These are phyloP conservation scores for Colletotrichum lindemuthianum DNA, from an alignment of 2,329 filamentous ascomycete genomes.

Conservation along the genomic window DNA sequence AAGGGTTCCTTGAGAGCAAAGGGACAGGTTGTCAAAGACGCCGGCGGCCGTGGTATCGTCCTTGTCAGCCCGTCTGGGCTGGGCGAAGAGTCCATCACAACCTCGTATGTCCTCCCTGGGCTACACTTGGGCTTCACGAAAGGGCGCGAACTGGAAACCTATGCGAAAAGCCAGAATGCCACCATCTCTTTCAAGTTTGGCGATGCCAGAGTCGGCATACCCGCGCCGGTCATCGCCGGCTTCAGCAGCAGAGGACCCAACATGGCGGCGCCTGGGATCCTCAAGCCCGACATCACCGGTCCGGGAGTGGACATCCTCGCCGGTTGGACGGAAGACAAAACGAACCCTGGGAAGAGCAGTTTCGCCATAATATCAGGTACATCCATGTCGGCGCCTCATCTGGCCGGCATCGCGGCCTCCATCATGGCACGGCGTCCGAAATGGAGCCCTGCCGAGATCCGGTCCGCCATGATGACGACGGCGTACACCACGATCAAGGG, in stretches of 20 bases:
- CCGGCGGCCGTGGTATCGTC: conserved; percentile 20
- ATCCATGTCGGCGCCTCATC: conserved; percentile 34
- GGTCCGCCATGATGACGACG: conserved; percentile 33
- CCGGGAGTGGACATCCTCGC: conserved; percentile 32
- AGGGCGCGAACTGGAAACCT: not conserved
- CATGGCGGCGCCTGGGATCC: conserved; percentile 12
- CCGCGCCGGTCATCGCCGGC: conserved; percentile 26
- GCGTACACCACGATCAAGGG: conserved; percentile 24
- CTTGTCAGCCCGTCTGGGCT: not conserved
- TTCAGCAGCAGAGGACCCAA: conserved; percentile 34
- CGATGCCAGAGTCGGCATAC: conserved; percentile 10
- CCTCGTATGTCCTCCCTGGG: conserved; percentile 6
- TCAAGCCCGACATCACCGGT: conserved; percentile 35
- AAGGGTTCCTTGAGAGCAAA: not conserved
- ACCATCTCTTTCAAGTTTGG: conserved; percentile 7
- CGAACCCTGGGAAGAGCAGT: not conserved
- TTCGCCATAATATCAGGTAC: conserved; percentile 33
- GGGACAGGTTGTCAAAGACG: conserved; percentile 6
- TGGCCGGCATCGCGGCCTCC: conserved; percentile 29
- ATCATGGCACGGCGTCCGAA: conserved; percentile 31
- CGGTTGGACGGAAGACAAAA: conserved; percentile 14
- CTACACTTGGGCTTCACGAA: not conserved
- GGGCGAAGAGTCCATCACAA: no score
- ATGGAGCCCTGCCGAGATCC: conserved; percentile 27
- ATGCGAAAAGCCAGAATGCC: conserved; percentile 9